Percentiles rank a stretch among this genome's conserved stretches.
These are phyloP conservation scores for Sphagnum tenellum DNA, from an alignment of 225 moss, liverwort and hornwort species.

Conservation along the genomic window DNA sequence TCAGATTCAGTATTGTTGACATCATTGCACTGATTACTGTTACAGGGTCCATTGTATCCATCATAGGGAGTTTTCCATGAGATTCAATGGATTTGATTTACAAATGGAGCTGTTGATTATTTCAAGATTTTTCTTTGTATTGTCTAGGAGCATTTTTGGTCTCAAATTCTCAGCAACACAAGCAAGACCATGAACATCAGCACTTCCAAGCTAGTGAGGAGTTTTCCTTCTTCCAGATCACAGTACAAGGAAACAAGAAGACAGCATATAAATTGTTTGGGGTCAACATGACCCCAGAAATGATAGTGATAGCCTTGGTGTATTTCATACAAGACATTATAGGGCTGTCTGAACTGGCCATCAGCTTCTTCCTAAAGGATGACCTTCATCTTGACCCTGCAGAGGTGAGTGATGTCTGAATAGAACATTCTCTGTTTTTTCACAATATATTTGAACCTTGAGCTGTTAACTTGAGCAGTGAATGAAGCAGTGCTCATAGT, in stretches of 20 bases:
- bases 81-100: no score
- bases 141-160: no score
- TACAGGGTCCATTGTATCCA: no score
- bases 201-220: no score
- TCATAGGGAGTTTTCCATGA: no score
- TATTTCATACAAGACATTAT: slow-evolving; percentile 65
- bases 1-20: no score
- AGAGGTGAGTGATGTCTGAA: slow-evolving; percentile 19
- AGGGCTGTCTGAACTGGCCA: slow-evolving; percentile 56
- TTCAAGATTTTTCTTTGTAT: no score
- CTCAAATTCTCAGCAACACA: no score
- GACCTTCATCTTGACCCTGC: slow-evolving; percentile 61
- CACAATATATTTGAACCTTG: neutral
- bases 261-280: slow-evolving; percentile 37
- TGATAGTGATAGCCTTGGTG: slow-evolving; percentile 50
- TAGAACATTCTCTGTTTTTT: neutral
- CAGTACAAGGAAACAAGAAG: slow-evolving; percentile 10
- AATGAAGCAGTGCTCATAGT: neutral
- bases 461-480: neutral
- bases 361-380: slow-evolving; percentile 59
- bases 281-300: slow-evolving; percentile 52
- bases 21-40: no score
- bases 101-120: no score
- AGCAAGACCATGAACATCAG: no score
- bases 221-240: neutral